Percentiles rank a stretch among this genome's conserved stretches.
Evolutionary conservation across 2,329 filamentous ascomycete genomes (phyloP).

Genomic region (Akanthomyces lecanii): DNA sequence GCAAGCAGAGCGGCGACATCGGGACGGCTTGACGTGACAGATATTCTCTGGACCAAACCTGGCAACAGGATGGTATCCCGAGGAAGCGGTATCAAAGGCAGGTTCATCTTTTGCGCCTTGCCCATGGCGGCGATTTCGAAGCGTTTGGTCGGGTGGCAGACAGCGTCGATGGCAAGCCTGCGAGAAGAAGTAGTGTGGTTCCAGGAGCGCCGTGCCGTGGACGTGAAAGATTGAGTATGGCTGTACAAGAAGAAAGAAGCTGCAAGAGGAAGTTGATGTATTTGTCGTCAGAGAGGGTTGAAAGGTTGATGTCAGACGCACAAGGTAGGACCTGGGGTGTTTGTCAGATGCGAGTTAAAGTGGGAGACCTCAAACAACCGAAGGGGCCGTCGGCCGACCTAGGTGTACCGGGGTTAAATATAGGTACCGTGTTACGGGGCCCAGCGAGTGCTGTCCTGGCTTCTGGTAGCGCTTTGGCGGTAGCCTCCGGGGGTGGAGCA

Average conservation of each 20-base stretch:
- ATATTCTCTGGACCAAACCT: conserved; percentile 78
- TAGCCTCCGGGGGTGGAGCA: conserved; percentile 13
- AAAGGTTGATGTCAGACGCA: conserved; percentile 12
- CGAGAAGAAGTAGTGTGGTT: background rate
- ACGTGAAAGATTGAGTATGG: no score
- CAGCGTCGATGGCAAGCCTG: conserved; percentile 7
- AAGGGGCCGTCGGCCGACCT: background rate
- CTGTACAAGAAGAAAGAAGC: background rate
- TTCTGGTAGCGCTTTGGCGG: conserved; percentile 1
- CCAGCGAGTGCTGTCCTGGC: background rate
- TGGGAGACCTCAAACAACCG: background rate
- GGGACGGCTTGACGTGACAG: conserved; percentile 71
- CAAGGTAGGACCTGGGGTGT: background rate
- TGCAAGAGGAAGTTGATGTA: background rate
- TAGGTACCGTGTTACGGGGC: background rate
- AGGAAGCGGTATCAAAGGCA: conserved; percentile 80
- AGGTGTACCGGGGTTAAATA: background rate
- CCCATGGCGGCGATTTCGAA: conserved; percentile 30
- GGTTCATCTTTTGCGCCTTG: conserved; percentile 40
- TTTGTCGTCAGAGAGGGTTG: background rate
- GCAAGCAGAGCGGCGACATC: conserved; percentile 87
- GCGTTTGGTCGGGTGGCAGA: conserved; percentile 5
- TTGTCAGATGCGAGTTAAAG: conserved; percentile 10
- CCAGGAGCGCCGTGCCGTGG: background rate
- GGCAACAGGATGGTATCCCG: conserved; percentile 79